Conservation (phyloP, 208 protist genomes). For the Leishmania gerbilli region DNA sequence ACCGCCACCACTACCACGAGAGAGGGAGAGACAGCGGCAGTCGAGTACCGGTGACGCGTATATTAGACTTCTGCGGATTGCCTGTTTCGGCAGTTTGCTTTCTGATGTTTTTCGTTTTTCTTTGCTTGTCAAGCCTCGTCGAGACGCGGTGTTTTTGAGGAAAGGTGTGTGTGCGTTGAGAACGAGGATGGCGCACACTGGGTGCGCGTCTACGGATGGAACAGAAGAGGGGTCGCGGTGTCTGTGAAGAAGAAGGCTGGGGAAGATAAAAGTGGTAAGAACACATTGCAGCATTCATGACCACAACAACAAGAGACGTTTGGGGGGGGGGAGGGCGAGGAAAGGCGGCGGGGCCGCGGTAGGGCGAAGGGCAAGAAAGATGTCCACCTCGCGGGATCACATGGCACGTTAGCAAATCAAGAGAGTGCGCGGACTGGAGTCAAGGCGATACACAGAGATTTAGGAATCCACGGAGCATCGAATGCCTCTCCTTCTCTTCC, state of each 20-base stretch:
- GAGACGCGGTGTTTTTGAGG: not conserved
- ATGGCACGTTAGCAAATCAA: not conserved
- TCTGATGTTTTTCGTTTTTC: not conserved
- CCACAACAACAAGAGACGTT: slow-evolving; percentile 10
- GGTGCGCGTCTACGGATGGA: not conserved
- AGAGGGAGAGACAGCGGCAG: not conserved
- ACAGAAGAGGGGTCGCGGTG: not conserved
- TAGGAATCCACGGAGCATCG: not conserved
- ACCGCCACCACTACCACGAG: not conserved
- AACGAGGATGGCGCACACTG: not conserved
- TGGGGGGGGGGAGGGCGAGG: not conserved
- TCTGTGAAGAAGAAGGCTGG: slow-evolving; percentile 1
- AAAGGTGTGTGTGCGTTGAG: not conserved
- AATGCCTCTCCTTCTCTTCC: not conserved
- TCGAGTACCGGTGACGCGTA: not conserved
- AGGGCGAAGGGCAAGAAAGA: not conserved
- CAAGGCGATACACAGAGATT: no score
- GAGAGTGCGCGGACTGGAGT: not conserved
- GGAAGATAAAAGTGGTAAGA: not conserved
- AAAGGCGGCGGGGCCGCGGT: not conserved
- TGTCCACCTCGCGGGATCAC: not conserved
- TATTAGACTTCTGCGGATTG: not conserved
- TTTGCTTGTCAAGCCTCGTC: not conserved
- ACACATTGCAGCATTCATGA: not conserved
- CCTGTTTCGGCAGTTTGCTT: not conserved